Conservation (phyloP, 148 eudicot species). For the Rhododendron henanense region DNA sequence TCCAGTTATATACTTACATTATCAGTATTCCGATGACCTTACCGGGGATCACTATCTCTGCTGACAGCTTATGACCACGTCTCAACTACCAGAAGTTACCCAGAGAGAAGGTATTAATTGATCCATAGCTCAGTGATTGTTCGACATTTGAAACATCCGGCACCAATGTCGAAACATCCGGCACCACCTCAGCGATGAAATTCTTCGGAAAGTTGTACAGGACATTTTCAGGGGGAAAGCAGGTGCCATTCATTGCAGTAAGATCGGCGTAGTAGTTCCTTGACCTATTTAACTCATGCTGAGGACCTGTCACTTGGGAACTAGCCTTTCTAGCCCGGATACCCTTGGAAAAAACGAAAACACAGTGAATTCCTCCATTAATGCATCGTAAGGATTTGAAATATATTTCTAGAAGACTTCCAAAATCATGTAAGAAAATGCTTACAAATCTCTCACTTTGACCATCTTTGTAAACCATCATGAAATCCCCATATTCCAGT, state of each 20-base stretch:
- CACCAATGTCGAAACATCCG: neutral
- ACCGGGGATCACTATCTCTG: too few species aligned
- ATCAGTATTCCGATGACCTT: too few species aligned
- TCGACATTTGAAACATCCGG: neutral
- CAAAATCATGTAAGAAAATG: neutral
- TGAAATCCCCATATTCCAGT: constrained; percentile 13
- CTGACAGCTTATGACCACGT: too few species aligned
- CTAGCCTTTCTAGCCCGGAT: constrained; percentile 10
- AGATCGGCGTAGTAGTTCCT: neutral
- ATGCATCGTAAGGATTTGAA: neutral
- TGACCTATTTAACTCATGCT: neutral
- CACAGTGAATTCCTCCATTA: neutral
- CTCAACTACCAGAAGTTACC: constrained; percentile 1
- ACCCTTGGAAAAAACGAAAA: neutral
- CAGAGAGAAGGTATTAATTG: neutral
- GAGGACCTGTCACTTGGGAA: neutral
- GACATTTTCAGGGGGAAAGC: neutral
- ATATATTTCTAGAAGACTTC: neutral
- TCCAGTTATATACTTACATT: neutral
- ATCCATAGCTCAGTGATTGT: neutral
- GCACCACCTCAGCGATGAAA: constrained; percentile 4
- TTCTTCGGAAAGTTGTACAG: neutral
- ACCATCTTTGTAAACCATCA: constrained; percentile 16
- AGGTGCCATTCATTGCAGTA: neutral
- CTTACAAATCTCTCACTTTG: constrained; percentile 12